These are phyloP conservation scores for Juncus inflexus DNA, from an alignment of 176 grass and related monocot species.

Conservation along the genomic window DNA sequence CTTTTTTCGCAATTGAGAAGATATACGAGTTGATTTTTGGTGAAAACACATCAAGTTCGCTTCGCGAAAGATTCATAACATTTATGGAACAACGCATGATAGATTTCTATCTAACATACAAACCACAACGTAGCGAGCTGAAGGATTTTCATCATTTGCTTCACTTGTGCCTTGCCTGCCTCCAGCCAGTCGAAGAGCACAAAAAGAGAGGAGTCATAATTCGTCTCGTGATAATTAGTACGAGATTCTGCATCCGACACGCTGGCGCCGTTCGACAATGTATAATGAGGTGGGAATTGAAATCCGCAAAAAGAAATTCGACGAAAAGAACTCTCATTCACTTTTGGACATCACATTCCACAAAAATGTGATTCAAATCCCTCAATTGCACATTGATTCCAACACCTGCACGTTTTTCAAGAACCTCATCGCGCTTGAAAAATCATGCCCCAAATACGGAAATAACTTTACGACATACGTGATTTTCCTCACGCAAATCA, in stretches of 20 bases:
- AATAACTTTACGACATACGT: slow-evolving; percentile 32
- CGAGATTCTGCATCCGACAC: background rate
- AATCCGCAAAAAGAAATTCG: background rate
- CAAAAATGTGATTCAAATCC: slow-evolving; percentile 26
- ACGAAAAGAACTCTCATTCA: slow-evolving; percentile 11
- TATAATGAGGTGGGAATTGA: slow-evolving; percentile 29
- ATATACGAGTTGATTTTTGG: background rate
- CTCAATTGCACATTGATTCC: slow-evolving; percentile 21
- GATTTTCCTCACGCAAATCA: slow-evolving; percentile 24
- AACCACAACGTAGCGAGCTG: background rate
- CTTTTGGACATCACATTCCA: slow-evolving; percentile 27
- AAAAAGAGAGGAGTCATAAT: background rate
- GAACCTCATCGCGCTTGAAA: slow-evolving; percentile 27
- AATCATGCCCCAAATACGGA: slow-evolving; percentile 16
- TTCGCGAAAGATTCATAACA: background rate
- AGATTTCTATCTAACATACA: background rate
- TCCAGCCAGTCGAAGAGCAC: background rate
- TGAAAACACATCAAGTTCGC: background rate
- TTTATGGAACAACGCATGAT: slow-evolving; percentile 1
- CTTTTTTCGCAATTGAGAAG: background rate
- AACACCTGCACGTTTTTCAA: slow-evolving; percentile 17
- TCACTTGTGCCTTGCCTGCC: no score
- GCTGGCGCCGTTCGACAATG: slow-evolving; percentile 1
- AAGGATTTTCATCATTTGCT: slow-evolving; percentile 10
- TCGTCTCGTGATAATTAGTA: no score